phyloP scores from a whole-genome alignment of 2,329 filamentous ascomycete genomes.

The Waltergamsia citrina region DNA sequence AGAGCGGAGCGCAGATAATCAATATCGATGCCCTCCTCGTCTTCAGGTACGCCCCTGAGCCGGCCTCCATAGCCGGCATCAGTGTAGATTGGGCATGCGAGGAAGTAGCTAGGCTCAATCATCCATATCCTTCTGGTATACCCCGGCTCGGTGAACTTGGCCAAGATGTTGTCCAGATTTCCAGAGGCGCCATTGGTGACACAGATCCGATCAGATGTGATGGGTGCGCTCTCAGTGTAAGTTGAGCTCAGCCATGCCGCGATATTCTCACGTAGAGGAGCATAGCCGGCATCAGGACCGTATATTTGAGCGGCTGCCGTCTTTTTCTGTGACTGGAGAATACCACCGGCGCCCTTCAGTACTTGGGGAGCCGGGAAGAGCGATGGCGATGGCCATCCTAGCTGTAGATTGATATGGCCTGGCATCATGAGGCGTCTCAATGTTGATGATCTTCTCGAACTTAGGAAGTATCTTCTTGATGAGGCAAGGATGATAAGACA shows the following conservation, averaged over 20 bases:
- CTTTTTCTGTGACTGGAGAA: conserved; percentile 5
- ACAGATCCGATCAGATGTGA: conserved; percentile 5
- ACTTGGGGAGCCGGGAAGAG: conserved; percentile 2
- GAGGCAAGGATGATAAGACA: no score
- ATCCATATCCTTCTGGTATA: conserved; percentile 55
- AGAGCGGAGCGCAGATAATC: conserved; percentile 7
- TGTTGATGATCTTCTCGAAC: no score
- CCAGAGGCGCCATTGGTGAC: conserved; percentile 8
- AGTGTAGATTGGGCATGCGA: conserved; percentile 52
- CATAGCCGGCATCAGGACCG: conserved; percentile 8
- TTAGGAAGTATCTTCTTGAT: conserved; percentile 8
- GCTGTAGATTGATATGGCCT: conserved; percentile 3
- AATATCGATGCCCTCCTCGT: conserved; percentile 23
- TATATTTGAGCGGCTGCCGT: conserved; percentile 7
- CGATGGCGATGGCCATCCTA: conserved; percentile 5
- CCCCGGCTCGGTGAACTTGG: conserved; percentile 45
- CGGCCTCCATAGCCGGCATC: conserved; percentile 48
- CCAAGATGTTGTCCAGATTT: conserved; percentile 7
- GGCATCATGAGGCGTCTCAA: no score
- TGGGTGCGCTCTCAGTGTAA: not conserved
- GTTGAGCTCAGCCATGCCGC: conserved; percentile 7
- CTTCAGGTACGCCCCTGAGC: conserved; percentile 48
- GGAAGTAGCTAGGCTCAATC: conserved; percentile 52
- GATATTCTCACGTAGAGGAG: conserved; percentile 7
- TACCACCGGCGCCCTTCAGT: not conserved